Evolutionary conservation across 495 filamentous ascomycete genomes (phyloP), one percentile per base, ranked within the genome.

Genomic region (Rhypophila decipiens): DNA sequence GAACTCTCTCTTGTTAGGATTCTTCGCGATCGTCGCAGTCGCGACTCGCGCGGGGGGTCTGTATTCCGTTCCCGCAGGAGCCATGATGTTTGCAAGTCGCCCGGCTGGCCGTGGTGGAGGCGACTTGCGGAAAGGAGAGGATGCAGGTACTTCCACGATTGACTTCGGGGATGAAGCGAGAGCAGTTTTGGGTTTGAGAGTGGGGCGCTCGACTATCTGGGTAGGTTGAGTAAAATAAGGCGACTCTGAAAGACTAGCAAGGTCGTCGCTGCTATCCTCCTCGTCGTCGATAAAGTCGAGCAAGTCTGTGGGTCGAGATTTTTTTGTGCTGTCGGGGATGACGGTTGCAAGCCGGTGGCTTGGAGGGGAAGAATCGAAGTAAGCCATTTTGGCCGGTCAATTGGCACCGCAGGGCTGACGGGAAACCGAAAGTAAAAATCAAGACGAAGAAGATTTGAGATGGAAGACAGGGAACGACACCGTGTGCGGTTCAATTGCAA

Each of bases 71-170:
- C 90, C 90, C 35, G 82, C 79, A 15, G 90, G 90, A 7, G 87
- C 87, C 74, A 95, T 85, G 12, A 74, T 39, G 44, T 61, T 82
- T 9, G 78, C 78, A 15, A 88, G 33, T 48, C 61, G 65, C 18
- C 61, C 61, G 5, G 45, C 50, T 21, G 45, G 52, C 23, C 36
- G 56, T 50, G 34, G 47, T n/a, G 38, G 42, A 50, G 24, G 57
- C 27, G 39, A 56, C 31, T 40, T 51, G 37, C 70, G 72, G 42
- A 81, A 74, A 1, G 87, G 87, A 1, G 88, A 93, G n/a, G 88
- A 93, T 10, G 84, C 86, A 23, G 81, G 81, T 2, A 96, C 90
- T 57, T 95, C 88, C 34, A 96, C 74, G 10, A 82, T 66, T 3
- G 85, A 75, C 38, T 52, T 58, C 20, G 67, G 55, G 38, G 65